A percentile compares a stretch with the other conserved stretches of the same genome.
Conservation (phyloP, 192 early-diverging fungal species). For the Backusella australiensis region DNA sequence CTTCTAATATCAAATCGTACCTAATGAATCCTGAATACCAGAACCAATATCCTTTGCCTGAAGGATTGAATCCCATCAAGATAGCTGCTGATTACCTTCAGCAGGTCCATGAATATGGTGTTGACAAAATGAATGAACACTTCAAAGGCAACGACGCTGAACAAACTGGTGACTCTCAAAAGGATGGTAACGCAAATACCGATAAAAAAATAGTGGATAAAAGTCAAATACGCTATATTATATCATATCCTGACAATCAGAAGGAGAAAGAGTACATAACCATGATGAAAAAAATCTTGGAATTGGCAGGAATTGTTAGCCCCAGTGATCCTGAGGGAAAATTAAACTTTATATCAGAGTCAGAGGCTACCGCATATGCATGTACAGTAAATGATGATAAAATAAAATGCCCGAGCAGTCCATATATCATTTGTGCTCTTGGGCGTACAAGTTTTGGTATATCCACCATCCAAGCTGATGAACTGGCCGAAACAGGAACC, state of each 20-base stretch:
- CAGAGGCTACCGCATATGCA: neutral
- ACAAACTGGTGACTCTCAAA: neutral
- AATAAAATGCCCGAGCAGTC: neutral
- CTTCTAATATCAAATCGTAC: neutral
- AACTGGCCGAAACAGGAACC: neutral
- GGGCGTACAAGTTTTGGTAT: neutral
- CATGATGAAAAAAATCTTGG: neutral
- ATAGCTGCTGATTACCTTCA: neutral
- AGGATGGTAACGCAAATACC: neutral
- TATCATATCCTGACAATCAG: neutral
- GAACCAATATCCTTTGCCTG: neutral
- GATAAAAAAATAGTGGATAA: neutral
- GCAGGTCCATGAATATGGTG: neutral
- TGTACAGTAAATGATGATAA: neutral
- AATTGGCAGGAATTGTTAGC: neutral
- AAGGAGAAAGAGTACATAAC: neutral
- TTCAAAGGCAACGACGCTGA: neutral
- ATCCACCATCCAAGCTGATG: neutral
- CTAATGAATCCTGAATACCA: neutral
- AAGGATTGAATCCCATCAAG: neutral
- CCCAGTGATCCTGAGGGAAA: neutral
- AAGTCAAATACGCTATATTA: neutral
- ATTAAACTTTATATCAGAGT: neutral
- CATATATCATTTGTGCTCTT: neutral
- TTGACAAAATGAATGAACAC: neutral